Evolutionary conservation across 2,329 filamentous ascomycete species (phyloP), one percentile per base, ranked within the genome.

Genomic region (Colletotrichum lupini): DNA sequence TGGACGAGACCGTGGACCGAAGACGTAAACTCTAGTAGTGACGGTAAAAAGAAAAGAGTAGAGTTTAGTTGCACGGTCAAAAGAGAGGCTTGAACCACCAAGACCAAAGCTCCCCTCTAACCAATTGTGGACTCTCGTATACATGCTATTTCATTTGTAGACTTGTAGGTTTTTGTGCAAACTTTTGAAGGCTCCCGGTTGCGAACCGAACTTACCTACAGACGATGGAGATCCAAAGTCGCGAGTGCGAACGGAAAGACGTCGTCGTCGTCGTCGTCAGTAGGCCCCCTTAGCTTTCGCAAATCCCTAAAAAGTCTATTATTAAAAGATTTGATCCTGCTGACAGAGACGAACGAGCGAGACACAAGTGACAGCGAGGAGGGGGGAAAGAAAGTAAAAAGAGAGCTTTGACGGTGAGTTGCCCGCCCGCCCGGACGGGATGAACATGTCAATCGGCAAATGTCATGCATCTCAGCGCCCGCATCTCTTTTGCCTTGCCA

Each of bases 391-490:
- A 56, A 32, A 7, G 11, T 6, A 8, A 60, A 19, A 19, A 30
- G 7, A 22, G 28, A 42, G 46, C 22, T 58, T 28, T 55, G 35
- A n/a, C 64, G n/a, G 56, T 52, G 16, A 46, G 42, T 46, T 46
- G 42, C 42, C 42, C 42, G 42, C 42, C 52, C 53, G 12, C 35
- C 22, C 42, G 66, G 66, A 69, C 70, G 59, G 70, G 70, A 73
- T 32, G 70, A 73, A 73, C 70, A 64, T 68, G 70, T 42, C 66
- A 46, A 49, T 58, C 59, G 42, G 66, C 24, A 59, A 24, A 68
- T 73, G 70, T 64, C 70, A 69, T 73, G 66, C 66, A 63, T 73
- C 58, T 14, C 70, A 37, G 60, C 70, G 66, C 70, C 66, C 69
- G 69, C 69, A 42, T 16, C 12, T 42, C 14, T 42, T 69, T 66